Base-by-base conservation (phyloP, 2,329 filamentous ascomycete species). In the Aspergillus uvarum region DNA sequence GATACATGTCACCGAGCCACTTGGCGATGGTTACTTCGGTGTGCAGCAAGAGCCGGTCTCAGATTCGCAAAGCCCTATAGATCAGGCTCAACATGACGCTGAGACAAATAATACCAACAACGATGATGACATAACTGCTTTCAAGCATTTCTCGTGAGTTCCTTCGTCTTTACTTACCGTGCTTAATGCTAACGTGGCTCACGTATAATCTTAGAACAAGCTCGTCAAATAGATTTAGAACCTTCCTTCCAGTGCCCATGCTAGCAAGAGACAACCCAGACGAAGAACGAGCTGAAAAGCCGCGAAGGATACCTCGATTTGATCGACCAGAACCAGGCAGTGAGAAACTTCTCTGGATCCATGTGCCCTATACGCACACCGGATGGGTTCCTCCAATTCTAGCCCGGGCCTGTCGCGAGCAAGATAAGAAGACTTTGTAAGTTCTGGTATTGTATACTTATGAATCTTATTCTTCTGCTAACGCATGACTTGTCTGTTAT, bases 311-410 rank as follows among this genome's bases (percentile, higher is more conserved):
- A 16, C 72, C 71, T 42, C 64, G 71, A 12, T 74, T 74, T 58
- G 71, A 73, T 60, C 66, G 68, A 38, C 72, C 72, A 11, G 72
- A 74, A 21, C 67, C 71, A 22, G 71, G 66, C 22, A 72, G 67
- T 1, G 71, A 74, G 51, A 74, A 73, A 53, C 56, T 74, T n/a
- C 60, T 73, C 12, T 74, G 72, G 72, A 71, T 74, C 2, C 72
- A 74, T 60, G 65, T 74, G 35, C 72, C 72, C 0, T 74, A 74
- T 54, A 74, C 71, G 2, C 70, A 74, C 57, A 58, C 38, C 4
- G 61, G 53, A 31, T 74, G 60, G 50, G 56, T 63, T 6, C 57
- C 70, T 2, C 63, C 67, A 16, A 65, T 73, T 6, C 56, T 67
- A 26, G 58, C 62, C 5, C 62, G 68, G 10, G 62, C 65, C 4